Evolutionary conservation across 108 stramenopile species (phyloP), one percentile per base, ranked within the genome.

Genomic region (Parmales sp.): DNA sequence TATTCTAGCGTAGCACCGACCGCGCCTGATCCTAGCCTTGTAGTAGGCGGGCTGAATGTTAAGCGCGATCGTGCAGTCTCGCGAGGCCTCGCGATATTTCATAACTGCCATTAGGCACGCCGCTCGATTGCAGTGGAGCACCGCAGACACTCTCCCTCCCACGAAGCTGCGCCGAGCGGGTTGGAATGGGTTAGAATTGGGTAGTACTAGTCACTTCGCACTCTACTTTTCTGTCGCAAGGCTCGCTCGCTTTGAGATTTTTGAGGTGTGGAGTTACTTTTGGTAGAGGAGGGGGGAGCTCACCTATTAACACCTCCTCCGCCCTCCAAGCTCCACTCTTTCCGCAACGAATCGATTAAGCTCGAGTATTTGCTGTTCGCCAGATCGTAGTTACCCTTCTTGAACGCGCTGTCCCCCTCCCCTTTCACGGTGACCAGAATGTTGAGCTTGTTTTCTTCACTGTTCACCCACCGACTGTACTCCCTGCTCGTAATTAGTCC

Each of bases 51-150:
- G 75, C 65, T 93, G 86, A 29, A 93, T 88, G 4, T 79, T 71
- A 38, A 93, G 75, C n/a, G 91, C 89, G 23, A 82, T 77, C 8
- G 88, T 82, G 67, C 91, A 93, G 69, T 93, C 91, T 29, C 76
- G 78, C 11, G 86, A 74, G 0, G 88, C 91, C 64, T 86, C 88
- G 0, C 76, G 64, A 66, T 80, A 85, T 28, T 79, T 78, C 44
- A 80, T 79, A 46, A 86, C 39, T 0, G 82, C 87, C 88, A 93
- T 93, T 36, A 88, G 76, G 72, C 88, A 88, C 25, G 91, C 91
- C 45, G 91, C 91, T 8, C 91, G 81, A 60, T 93, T 90, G 86
- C 91, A 90, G 65, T 90, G 83, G 16, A 93, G 69, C 22, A 90
- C 87, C 16, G 91, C 91, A 68, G 89, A 86, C 13, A 93, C 73